phyloP scores from a whole-genome alignment of 441 rosid genomes.

The Pelargonium fulgidum region DNA sequence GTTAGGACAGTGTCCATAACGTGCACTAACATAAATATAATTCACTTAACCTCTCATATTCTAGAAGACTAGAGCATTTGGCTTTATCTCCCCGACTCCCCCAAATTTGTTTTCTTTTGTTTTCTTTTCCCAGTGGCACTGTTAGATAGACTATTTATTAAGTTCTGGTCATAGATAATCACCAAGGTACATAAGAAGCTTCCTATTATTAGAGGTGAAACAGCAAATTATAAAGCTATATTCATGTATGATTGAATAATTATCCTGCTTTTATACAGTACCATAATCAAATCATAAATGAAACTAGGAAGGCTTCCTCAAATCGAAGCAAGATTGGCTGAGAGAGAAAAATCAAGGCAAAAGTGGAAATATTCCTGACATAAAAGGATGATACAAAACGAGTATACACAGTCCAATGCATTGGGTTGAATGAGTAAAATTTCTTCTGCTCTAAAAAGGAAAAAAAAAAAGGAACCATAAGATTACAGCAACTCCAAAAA shows the following conservation, averaged over 20 bases:
- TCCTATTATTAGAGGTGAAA: not conserved
- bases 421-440: not conserved
- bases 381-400: not conserved
- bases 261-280: not conserved
- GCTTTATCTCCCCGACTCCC: not conserved
- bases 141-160: not conserved
- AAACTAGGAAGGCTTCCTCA: not conserved
- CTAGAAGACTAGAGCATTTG: not conserved
- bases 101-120: too few species aligned
- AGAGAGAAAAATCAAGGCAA: not conserved
- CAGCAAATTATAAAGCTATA: not conserved
- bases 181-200: not conserved
- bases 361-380: not conserved
- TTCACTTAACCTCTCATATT: not conserved
- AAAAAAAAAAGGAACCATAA: not conserved
- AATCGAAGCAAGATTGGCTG: not conserved
- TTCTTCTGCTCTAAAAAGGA: not conserved
- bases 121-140: not conserved
- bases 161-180: not conserved
- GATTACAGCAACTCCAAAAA: not conserved
- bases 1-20: not conserved
- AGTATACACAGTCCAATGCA: not conserved
- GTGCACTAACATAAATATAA: not conserved
- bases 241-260: not conserved
- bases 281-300: not conserved